These are phyloP conservation scores for Chaetomiaceae sp. DNA, from an alignment of 2,329 filamentous ascomycete species.

Conservation along the genomic window DNA sequence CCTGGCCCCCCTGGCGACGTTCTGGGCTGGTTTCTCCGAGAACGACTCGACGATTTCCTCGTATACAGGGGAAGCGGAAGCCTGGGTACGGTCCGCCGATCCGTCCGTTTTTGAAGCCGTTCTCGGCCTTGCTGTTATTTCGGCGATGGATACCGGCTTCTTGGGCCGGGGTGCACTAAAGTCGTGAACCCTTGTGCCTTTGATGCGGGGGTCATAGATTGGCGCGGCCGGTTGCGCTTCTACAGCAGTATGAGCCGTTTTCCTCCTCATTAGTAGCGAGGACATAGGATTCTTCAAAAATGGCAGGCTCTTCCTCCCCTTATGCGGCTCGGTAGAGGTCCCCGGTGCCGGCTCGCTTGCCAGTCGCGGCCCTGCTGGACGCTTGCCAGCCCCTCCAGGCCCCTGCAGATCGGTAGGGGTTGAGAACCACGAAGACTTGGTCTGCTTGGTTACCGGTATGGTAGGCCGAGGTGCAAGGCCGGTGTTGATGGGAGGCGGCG, in stretches of 20 bases:
- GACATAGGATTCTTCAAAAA: slow-evolving; percentile 59
- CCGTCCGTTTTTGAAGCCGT: background rate
- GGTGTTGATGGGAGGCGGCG: slow-evolving; percentile 36
- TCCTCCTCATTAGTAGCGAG: slow-evolving; percentile 53
- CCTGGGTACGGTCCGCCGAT: background rate
- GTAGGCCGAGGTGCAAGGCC: slow-evolving; percentile 31
- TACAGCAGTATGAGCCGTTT: slow-evolving; percentile 46
- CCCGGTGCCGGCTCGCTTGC: slow-evolving; percentile 37
- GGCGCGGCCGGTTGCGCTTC: slow-evolving; percentile 41
- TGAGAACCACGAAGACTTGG: slow-evolving; percentile 43
- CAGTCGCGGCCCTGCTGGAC: slow-evolving; percentile 40
- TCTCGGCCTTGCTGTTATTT: background rate
- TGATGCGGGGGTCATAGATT: slow-evolving; percentile 59
- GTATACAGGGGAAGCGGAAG: background rate
- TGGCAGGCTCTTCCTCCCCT: slow-evolving; percentile 50
- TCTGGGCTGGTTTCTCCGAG: background rate
- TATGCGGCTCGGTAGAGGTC: slow-evolving; percentile 38
- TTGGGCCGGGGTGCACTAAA: slow-evolving; percentile 55
- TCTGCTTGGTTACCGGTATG: slow-evolving; percentile 27
- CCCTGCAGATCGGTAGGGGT: slow-evolving; percentile 47
- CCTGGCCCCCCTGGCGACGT: background rate
- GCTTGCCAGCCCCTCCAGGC: slow-evolving; percentile 35
- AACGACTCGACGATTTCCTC: background rate
- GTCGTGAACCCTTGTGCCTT: slow-evolving; percentile 60
- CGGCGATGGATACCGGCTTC: slow-evolving; percentile 11